Conservation (phyloP, 805 yeast species). For the Zygosaccharomyces rouxii region DNA sequence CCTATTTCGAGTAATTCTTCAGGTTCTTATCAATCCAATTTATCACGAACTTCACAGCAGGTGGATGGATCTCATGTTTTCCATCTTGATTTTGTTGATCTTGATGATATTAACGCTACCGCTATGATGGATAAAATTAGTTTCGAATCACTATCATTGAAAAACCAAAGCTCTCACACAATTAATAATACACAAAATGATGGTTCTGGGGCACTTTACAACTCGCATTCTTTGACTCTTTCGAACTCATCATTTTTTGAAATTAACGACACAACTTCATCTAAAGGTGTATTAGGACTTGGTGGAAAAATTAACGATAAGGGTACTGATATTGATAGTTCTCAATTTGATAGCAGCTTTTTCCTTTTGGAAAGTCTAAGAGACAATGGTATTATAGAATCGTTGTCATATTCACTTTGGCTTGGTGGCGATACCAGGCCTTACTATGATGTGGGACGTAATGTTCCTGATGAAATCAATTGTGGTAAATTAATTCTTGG, state of each 20-base stretch:
- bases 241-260: conserved; percentile 35
- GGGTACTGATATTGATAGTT: conserved; percentile 16
- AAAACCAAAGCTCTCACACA: not conserved
- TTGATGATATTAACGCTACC: conserved; percentile 23
- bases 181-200: not conserved
- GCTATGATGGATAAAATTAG: conserved; percentile 23
- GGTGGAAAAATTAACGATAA: conserved; percentile 31
- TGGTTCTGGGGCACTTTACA: not conserved
- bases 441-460: not conserved
- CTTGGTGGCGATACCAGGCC: conserved; percentile 28
- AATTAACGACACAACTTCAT: conserved; percentile 36
- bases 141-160: conserved; percentile 12
- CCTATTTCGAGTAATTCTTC: conserved; percentile 11
- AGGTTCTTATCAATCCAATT: conserved; percentile 12
- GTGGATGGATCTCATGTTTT: conserved; percentile 11
- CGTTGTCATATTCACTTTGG: conserved; percentile 45
- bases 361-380: conserved; percentile 36
- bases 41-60: conserved; percentile 19
- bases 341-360: conserved; percentile 21
- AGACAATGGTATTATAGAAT: conserved; percentile 30
- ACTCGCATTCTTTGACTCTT: conserved; percentile 15
- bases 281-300: conserved; percentile 45
- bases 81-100: conserved; percentile 26
- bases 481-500: conserved; percentile 50
- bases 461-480: conserved; percentile 6